phyloP scores from a whole-genome alignment of 2,329 filamentous ascomycete genomes.

The Chrysosporium keratinophilum region DNA sequence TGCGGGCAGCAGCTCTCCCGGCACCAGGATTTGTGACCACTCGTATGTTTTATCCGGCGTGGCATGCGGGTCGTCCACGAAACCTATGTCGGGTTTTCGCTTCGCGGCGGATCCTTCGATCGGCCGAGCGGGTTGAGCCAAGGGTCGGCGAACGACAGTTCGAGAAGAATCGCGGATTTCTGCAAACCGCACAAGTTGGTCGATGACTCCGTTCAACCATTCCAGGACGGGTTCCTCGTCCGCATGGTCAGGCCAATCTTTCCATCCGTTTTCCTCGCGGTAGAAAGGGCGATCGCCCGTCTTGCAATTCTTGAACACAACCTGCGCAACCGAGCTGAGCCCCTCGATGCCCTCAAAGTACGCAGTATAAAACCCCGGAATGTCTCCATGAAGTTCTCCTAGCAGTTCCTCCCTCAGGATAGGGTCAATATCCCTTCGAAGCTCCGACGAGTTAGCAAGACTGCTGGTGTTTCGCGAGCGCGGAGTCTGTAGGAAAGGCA shows the following conservation, averaged over 20 bases:
- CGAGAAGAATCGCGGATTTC: neutral
- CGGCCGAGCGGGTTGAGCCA: too few species aligned
- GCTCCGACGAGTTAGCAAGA: too few species aligned
- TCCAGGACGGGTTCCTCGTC: neutral
- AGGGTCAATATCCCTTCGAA: too few species aligned
- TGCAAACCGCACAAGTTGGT: neutral
- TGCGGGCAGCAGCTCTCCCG: conserved; percentile 24
- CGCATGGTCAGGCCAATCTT: neutral
- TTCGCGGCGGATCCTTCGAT: conserved; percentile 25
- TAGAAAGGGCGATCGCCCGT: neutral
- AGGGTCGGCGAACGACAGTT: conserved; percentile 6
- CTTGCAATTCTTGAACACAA: conserved; percentile 21
- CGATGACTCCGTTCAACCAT: neutral
- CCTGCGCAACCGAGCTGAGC: conserved; percentile 18
- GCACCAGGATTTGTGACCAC: conserved; percentile 3
- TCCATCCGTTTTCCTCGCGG: neutral
- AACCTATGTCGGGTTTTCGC: conserved; percentile 29
- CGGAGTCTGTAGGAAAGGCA: too few species aligned
- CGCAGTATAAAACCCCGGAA: conserved; percentile 18
- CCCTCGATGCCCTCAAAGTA: conserved; percentile 21
- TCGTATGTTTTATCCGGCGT: neutral
- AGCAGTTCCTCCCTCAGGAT: too few species aligned
- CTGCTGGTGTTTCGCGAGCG: too few species aligned
- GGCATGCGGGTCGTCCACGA: conserved; percentile 23
- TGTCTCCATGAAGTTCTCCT: too few species aligned